Evolutionary conservation across 164 flowering plant species (phyloP).

Genomic region (Houttuynia cordata): DNA sequence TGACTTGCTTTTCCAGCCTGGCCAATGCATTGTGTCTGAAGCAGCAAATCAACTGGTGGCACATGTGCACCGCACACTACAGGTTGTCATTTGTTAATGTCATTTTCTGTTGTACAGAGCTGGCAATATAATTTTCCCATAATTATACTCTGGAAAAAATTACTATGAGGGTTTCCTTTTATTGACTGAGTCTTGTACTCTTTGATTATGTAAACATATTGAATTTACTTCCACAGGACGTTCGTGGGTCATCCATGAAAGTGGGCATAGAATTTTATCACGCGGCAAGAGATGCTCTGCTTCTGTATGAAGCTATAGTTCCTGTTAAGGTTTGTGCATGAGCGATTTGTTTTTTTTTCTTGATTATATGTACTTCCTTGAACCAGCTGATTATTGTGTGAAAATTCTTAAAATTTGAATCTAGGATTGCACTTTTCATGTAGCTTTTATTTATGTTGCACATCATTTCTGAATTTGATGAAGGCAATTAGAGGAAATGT

Average conservation of each 20-base stretch:
- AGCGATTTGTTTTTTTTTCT: no score
- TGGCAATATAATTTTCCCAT: neutral
- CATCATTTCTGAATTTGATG: no score
- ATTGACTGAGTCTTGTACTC: neutral
- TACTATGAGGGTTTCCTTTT: neutral
- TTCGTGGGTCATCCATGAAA: constrained; percentile 68
- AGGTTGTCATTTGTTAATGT: constrained; percentile 23
- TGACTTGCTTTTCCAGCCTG: constrained; percentile 56
- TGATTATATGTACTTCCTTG: no score
- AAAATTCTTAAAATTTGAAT: no score
- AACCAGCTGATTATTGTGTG: no score
- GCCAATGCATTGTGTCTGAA: constrained; percentile 63
- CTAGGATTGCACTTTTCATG: no score
- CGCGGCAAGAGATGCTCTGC: constrained; percentile 86
- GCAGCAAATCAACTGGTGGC: constrained; percentile 70
- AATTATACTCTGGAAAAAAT: neutral
- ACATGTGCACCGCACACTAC: constrained; percentile 66
- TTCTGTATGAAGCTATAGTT: constrained; percentile 74
- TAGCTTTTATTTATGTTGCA: no score
- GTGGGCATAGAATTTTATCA: constrained; percentile 85
- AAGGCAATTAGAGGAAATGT: no score
- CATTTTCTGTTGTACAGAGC: neutral
- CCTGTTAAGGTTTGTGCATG: constrained; percentile 85
- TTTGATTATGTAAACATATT: neutral
- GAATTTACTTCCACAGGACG: constrained; percentile 42